Evolutionary conservation across 768 basidiomycete genomes (phyloP).

Genomic region (Mrakia blollopis): DNA sequence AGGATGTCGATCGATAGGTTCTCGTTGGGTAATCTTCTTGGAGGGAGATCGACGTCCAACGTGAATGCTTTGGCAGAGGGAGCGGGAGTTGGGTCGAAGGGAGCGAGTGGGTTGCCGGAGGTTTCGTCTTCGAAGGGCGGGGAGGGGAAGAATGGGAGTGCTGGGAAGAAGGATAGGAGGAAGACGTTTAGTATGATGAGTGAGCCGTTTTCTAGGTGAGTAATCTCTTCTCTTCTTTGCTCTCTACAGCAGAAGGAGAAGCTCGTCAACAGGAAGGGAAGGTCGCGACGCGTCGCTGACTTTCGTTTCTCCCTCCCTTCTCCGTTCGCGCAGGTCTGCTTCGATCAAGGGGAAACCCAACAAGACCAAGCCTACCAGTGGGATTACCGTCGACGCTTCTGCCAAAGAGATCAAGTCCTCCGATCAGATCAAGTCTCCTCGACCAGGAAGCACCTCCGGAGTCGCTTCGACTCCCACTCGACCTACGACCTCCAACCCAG

Average conservation of each 20-base stretch:
- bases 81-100: conserved; percentile 18
- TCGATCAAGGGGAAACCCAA: conserved; percentile 22
- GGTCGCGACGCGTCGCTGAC: background rate
- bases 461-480: conserved; percentile 39
- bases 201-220: conserved; percentile 60
- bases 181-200: conserved; percentile 86
- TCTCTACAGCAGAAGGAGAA: no score
- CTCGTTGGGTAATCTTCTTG: conserved; percentile 70
- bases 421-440: conserved; percentile 50
- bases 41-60: conserved; percentile 25
- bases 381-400: conserved; percentile 20
- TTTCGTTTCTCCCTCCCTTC: background rate
- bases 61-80: conserved; percentile 4
- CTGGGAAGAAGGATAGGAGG: conserved; percentile 52
- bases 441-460: conserved; percentile 55
- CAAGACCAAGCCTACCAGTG: conserved; percentile 28
- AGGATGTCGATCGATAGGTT: conserved; percentile 75
- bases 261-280: no score
- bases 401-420: conserved; percentile 17
- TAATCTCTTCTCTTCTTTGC: background rate
- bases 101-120: conserved; percentile 7
- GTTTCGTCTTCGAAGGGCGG: background rate
- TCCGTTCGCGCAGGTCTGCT: background rate
- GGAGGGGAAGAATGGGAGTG: conserved; percentile 37
- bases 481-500: conserved; percentile 36